These are phyloP conservation scores for Rhodotorula graminis DNA, from an alignment of 768 basidiomycete genomes.

Conservation along the genomic window DNA sequence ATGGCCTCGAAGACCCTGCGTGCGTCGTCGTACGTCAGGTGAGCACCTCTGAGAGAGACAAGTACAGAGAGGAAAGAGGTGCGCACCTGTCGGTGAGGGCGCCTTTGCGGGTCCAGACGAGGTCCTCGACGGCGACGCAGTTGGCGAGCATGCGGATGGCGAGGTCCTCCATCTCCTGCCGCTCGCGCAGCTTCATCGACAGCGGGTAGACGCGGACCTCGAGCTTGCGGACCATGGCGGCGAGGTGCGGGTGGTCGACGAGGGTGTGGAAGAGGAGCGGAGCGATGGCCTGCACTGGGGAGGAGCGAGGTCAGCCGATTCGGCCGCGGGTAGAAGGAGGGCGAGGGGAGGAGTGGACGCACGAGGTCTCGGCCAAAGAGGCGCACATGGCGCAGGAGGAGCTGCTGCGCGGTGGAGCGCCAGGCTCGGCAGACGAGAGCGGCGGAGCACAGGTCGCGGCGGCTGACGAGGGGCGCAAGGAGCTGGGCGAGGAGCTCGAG, in stretches of 20 bases:
- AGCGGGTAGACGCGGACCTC: slow-evolving; percentile 33
- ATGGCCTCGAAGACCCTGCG: slow-evolving; percentile 27
- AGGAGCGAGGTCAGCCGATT: background rate
- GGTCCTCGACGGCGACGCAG: slow-evolving; percentile 10
- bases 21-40: background rate
- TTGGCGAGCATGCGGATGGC: slow-evolving; percentile 15
- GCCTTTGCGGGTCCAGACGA: slow-evolving; percentile 35
- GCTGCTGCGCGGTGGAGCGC: background rate
- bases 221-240: slow-evolving; percentile 19
- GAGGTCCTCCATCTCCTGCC: slow-evolving; percentile 5
- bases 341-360: too few species aligned
- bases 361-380: slow-evolving; percentile 33
- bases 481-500: slow-evolving; percentile 30
- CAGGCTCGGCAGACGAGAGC: slow-evolving; percentile 19
- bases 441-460: slow-evolving; percentile 13
- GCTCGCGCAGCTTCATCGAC: slow-evolving; percentile 14
- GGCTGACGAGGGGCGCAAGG: slow-evolving; percentile 18
- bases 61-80: too few species aligned
- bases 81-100: slow-evolving; percentile 26
- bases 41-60: too few species aligned
- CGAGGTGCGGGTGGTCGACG: slow-evolving; percentile 1
- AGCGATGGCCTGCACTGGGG: slow-evolving; percentile 3
- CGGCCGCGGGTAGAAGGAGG: rapidly evolving
- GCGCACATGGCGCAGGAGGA: slow-evolving; percentile 18
- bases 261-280: slow-evolving; percentile 15